Percentiles rank a stretch among this genome's conserved stretches.
These are phyloP conservation scores for Trichoderma guizhouense DNA, from an alignment of 2,329 filamentous ascomycete genomes.

Conservation along the genomic window DNA sequence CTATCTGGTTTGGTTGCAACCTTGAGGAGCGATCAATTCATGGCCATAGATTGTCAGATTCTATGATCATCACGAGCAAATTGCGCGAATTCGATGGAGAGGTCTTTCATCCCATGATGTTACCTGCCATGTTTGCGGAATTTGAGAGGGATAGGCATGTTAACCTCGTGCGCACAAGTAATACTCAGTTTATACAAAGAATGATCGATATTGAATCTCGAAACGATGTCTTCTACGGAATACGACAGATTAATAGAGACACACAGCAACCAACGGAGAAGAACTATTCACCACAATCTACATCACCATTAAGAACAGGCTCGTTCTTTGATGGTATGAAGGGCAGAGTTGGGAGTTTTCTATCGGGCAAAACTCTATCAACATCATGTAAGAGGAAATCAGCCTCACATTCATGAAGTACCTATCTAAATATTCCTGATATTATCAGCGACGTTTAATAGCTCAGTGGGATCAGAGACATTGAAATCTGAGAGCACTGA, in stretches of 20 bases:
- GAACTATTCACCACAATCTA: neutral
- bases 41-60: neutral
- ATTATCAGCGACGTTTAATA: neutral
- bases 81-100: constrained; percentile 15
- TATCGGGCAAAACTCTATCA: neutral
- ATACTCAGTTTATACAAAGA: constrained; percentile 1
- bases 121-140: constrained; percentile 22
- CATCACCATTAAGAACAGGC: neutral
- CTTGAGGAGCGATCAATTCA: neutral
- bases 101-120: constrained; percentile 20
- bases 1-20: constrained; percentile 18
- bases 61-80: neutral
- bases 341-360: neutral
- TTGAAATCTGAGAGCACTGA: neutral
- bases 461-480: neutral
- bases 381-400: neutral
- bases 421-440: neutral
- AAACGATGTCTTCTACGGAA: neutral
- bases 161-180: constrained; percentile 8
- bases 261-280: neutral
- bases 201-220: constrained; percentile 2
- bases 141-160: constrained; percentile 21
- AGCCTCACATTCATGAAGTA: neutral
- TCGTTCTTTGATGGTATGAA: neutral
- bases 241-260: neutral